These are phyloP conservation scores for Peronosclerospora sorghi DNA, from an alignment of 352 stramenopile genomes.

Conservation along the genomic window DNA sequence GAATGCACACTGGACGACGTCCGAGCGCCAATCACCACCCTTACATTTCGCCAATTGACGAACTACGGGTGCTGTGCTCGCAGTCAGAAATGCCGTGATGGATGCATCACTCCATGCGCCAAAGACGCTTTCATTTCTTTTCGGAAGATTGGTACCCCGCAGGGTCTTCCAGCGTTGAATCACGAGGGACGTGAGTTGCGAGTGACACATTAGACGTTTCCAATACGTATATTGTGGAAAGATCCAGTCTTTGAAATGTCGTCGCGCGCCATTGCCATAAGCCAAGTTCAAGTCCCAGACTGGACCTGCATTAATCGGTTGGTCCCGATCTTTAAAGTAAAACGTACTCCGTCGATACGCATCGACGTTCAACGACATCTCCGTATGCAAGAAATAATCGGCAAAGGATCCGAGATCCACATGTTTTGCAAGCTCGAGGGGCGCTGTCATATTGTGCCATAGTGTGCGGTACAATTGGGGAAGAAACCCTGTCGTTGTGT, in stretches of 20 bases:
- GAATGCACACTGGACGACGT: slow-evolving; percentile 40
- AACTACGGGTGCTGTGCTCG: no score
- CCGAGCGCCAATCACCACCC: no score
- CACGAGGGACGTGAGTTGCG: no score
- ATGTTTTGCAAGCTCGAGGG: slow-evolving; percentile 40
- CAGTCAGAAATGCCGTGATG: no score
- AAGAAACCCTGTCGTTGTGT: slow-evolving; percentile 42
- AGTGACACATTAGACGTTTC: no score
- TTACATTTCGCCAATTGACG: no score
- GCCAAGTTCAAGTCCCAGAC: slow-evolving; percentile 78
- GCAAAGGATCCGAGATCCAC: slow-evolving; percentile 60
- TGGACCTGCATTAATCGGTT: slow-evolving; percentile 16
- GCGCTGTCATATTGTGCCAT: slow-evolving; percentile 71
- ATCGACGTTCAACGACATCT: slow-evolving; percentile 76
- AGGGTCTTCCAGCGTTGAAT: no score
- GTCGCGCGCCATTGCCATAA: slow-evolving; percentile 55
- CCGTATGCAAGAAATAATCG: slow-evolving; percentile 72
- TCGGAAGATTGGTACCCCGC: no score
- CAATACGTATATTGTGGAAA: no score
- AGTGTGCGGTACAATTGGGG: slow-evolving; percentile 54
- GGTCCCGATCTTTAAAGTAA: slow-evolving; percentile 7
- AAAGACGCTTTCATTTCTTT: no score
- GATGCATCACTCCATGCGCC: no score
- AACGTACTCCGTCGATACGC: slow-evolving; percentile 69
- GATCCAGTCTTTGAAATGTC: slow-evolving; percentile 54